Evolutionary conservation across 2,329 filamentous ascomycete species (phyloP).

Genomic region (Aspergillus arachidicola): DNA sequence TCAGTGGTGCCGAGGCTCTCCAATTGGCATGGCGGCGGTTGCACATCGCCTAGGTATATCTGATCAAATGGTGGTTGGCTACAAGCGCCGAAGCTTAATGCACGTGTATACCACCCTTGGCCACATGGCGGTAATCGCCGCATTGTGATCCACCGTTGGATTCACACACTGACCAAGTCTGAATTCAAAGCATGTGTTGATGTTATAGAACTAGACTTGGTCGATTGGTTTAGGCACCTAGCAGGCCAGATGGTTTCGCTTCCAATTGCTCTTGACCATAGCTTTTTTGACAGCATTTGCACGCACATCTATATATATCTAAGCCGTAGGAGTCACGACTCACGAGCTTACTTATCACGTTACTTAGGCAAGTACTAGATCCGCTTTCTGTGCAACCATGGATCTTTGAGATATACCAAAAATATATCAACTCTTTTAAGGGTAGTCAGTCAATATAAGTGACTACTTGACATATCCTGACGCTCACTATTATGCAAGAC

Average conservation of each 20-base stretch:
- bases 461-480: too few species aligned
- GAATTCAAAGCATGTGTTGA: not conserved
- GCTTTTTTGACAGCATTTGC: not conserved
- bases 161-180: not conserved
- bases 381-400: not conserved
- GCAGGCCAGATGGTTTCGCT: not conserved
- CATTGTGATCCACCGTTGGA: not conserved
- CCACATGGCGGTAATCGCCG: not conserved
- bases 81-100: not conserved
- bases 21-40: not conserved
- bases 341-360: not conserved
- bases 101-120: not conserved
- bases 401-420: not conserved
- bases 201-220: not conserved
- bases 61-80: not conserved
- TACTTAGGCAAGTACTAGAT: not conserved
- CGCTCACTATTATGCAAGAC: too few species aligned
- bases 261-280: not conserved
- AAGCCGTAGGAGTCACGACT: not conserved
- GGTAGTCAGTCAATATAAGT: too few species aligned
- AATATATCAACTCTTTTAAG: too few species aligned
- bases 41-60: not conserved
- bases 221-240: not conserved
- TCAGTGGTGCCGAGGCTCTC: not conserved
- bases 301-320: not conserved